A percentile compares a stretch with the other conserved stretches of the same genome.
These are phyloP conservation scores for Salix brachista DNA, from an alignment of 345 rosid genomes.

Conservation along the genomic window DNA sequence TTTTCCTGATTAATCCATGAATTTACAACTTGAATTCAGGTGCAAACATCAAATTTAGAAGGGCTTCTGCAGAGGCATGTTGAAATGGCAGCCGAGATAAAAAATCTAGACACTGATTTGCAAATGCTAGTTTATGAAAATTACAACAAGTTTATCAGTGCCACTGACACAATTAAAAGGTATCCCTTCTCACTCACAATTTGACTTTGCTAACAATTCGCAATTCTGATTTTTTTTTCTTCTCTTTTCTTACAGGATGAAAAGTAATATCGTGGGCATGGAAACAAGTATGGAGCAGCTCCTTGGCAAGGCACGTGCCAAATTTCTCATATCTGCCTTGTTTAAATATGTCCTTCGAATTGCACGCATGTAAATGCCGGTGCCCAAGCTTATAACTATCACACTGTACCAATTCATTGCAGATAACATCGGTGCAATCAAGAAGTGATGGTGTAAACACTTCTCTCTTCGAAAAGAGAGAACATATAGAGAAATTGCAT, in stretches of 20 bases:
- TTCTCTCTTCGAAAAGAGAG: conserved; percentile 88
- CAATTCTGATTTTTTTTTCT: conserved; percentile 3
- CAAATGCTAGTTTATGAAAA: conserved; percentile 97
- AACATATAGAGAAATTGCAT: conserved; percentile 94
- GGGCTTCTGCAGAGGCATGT: conserved; percentile 87
- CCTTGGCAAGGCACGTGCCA: conserved; percentile 64
- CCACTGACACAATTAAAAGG: conserved; percentile 98
- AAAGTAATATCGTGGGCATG: conserved; percentile 94
- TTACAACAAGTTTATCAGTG: conserved; percentile 94
- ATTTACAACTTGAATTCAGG: conserved; percentile 33
- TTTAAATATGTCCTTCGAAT: neutral
- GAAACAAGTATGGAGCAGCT: conserved; percentile 94
- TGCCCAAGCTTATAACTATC: neutral
- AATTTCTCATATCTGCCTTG: neutral
- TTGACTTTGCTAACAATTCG: neutral
- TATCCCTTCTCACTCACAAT: conserved; percentile 22
- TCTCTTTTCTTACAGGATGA: conserved; percentile 63
- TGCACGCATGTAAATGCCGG: neutral
- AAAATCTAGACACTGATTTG: conserved; percentile 95
- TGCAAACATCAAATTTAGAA: conserved; percentile 76
- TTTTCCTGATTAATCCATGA: neutral
- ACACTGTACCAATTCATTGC: conserved; percentile 12
- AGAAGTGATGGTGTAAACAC: conserved; percentile 96
- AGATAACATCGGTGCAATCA: conserved; percentile 96
- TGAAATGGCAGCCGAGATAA: conserved; percentile 95